phyloP scores from a whole-genome alignment of 2,329 filamentous ascomycete genomes.

The Calonectria fujianensis region DNA sequence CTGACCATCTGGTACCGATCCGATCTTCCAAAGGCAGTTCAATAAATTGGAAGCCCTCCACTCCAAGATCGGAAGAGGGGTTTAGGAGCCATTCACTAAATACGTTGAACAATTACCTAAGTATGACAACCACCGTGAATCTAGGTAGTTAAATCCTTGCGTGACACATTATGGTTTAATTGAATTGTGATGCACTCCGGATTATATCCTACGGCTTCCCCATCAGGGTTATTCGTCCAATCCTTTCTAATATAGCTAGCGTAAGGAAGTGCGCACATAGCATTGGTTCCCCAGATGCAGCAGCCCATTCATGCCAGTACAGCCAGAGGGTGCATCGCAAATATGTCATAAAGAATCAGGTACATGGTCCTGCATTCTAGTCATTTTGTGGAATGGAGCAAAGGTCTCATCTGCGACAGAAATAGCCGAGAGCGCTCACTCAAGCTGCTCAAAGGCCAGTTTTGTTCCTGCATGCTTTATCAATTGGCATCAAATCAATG shows the following conservation, averaged over 20 bases:
- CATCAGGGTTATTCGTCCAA: no score
- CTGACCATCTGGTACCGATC: no score
- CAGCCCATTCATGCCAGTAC: conserved; percentile 56
- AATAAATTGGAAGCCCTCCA: no score
- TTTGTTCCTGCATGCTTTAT: conserved; percentile 42
- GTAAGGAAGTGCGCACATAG: conserved; percentile 50
- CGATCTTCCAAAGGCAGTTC: no score
- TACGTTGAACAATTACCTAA: no score
- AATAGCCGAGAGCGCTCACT: conserved; percentile 59
- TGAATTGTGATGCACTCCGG: no score
- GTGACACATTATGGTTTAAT: no score
- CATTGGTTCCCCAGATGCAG: conserved; percentile 58
- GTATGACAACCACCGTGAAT: no score
- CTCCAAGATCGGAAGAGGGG: no score
- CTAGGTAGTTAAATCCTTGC: no score
- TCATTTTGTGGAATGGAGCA: not conserved
- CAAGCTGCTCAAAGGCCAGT: conserved; percentile 60
- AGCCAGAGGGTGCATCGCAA: conserved; percentile 56
- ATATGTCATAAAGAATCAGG: conserved; percentile 55
- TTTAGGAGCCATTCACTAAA: no score
- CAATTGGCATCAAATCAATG: not conserved
- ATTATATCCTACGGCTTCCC: no score
- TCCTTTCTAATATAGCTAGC: conserved; percentile 18
- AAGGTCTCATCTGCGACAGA: conserved; percentile 51
- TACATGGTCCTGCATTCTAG: conserved; percentile 6